Percentiles rank a stretch among this genome's conserved stretches.
Evolutionary conservation across 257 asterid species (phyloP).

Genomic region (Avicennia marina): DNA sequence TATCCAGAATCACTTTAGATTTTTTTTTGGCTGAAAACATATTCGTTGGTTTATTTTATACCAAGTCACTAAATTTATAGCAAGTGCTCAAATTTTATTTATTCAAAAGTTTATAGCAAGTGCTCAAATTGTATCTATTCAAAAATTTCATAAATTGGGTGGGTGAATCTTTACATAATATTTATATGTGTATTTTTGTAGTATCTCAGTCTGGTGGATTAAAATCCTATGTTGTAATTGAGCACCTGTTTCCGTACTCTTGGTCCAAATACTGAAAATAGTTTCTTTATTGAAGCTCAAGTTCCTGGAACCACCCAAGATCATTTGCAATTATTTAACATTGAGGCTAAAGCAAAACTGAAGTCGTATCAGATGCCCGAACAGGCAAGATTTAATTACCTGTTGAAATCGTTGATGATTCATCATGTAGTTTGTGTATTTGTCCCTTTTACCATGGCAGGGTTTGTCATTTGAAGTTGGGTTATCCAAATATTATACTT

Average conservation of each 20-base stretch:
- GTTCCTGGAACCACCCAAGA: constrained; percentile 92
- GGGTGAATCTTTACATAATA: too few relatives aligned
- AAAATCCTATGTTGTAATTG: neutral
- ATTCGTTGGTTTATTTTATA: too few relatives aligned
- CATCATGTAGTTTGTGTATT: neutral
- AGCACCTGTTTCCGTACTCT: neutral
- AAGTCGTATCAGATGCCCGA: constrained; percentile 98
- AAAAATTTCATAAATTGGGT: too few relatives aligned
- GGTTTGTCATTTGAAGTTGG: constrained; percentile 1
- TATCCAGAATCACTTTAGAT: neutral
- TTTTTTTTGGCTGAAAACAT: too few relatives aligned
- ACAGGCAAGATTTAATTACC: constrained; percentile 49
- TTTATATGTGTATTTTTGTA: too few relatives aligned
- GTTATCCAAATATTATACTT: constrained; percentile 13
- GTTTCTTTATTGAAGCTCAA: constrained; percentile 69
- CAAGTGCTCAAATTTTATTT: too few relatives aligned
- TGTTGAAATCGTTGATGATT: neutral
- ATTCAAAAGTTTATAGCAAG: too few relatives aligned
- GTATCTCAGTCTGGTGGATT: neutral
- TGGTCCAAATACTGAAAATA: constrained; percentile 21
- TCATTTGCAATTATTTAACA: constrained; percentile 96
- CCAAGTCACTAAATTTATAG: too few relatives aligned
- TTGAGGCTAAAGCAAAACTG: constrained; percentile 88
- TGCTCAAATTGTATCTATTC: too few relatives aligned
- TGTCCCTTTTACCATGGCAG: neutral